Evolutionary conservation across 1,139 yeast genomes (phyloP).

Genomic region (Protomyces pachydermus): DNA sequence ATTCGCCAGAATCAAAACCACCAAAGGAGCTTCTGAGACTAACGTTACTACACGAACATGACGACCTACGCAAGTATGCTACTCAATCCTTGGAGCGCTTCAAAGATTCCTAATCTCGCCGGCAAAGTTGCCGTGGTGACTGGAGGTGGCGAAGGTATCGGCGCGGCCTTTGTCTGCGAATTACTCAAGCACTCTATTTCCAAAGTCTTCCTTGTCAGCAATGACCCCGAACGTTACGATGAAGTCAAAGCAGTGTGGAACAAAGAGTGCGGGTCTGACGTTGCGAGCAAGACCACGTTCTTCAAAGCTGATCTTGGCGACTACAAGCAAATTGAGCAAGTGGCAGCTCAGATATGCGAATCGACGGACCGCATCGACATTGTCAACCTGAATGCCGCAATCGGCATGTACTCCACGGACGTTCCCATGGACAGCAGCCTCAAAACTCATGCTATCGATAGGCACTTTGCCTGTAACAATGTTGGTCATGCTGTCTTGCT

Average conservation of each 20-base stretch:
- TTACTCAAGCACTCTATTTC: conserved; percentile 21
- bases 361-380: conserved; percentile 17
- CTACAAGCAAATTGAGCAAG: background rate
- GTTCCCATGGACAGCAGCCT: background rate
- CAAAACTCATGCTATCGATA: conserved; percentile 12
- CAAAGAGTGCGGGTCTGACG: conserved; percentile 22
- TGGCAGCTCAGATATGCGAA: conserved; percentile 6
- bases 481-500: conserved; percentile 20
- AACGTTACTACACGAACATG: background rate
- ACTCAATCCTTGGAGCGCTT: conserved; percentile 24
- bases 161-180: conserved; percentile 32
- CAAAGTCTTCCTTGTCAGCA: conserved; percentile 17
- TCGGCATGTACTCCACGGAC: conserved; percentile 25
- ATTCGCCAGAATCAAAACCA: too few species aligned
- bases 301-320: conserved; percentile 16
- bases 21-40: too few species aligned
- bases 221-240: conserved; percentile 18
- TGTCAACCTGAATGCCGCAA: conserved; percentile 15
- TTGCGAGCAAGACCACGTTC: conserved; percentile 2
- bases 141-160: conserved; percentile 33
- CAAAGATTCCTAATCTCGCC: conserved; percentile 46
- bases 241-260: conserved; percentile 10
- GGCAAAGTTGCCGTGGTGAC: conserved; percentile 39
- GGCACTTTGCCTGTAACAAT: conserved; percentile 23
- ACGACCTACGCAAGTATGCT: background rate